phyloP scores from a whole-genome alignment of 768 basidiomycete genomes.

The Rhodotorula sphaerocarpa region DNA sequence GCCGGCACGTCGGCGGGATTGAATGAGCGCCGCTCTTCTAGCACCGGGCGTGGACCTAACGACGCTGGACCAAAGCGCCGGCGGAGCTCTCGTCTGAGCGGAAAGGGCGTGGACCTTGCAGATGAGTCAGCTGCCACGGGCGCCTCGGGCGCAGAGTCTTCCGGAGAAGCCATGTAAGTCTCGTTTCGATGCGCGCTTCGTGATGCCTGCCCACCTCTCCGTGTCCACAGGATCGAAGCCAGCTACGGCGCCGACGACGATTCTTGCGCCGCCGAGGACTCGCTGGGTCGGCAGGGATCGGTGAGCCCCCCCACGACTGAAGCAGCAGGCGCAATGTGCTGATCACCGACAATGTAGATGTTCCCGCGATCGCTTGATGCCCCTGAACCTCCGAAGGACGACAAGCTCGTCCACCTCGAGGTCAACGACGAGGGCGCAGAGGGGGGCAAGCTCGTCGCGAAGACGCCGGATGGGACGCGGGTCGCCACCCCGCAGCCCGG shows the following conservation, averaged over 20 bases:
- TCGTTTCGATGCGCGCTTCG: no score
- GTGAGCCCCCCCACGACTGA: no score
- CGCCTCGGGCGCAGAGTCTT: background rate
- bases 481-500: conserved; percentile 72
- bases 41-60: background rate
- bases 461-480: conserved; percentile 92
- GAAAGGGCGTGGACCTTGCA: conserved; percentile 15
- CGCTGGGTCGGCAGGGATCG: no score
- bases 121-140: background rate
- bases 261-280: no score
- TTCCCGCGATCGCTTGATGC: conserved; percentile 10
- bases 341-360: no score
- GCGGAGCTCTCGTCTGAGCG: conserved; percentile 32
- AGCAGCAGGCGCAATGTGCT: no score
- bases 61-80: conserved; percentile 3
- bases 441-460: conserved; percentile 76
- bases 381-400: conserved; percentile 14
- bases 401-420: conserved; percentile 37
- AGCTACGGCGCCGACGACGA: no score
- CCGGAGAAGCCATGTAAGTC: background rate
- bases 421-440: conserved; percentile 48
- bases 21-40: background rate
- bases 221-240: no score
- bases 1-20: background rate
- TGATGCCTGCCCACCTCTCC: no score